phyloP scores from a whole-genome alignment of 805 yeast genomes.

The Torulaspora franciscae region DNA sequence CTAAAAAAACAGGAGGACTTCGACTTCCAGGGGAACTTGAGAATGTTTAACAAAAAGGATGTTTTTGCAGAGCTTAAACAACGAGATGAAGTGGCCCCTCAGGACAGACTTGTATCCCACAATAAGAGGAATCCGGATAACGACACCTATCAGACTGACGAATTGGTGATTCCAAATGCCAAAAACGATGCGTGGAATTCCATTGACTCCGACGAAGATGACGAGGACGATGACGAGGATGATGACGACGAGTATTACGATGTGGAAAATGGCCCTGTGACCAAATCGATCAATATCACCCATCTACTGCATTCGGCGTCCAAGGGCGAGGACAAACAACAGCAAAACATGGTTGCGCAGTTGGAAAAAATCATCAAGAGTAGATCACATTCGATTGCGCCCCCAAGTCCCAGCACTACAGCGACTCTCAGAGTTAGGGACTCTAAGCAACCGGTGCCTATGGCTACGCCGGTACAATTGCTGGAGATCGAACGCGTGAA shows the following conservation, averaged over 20 bases:
- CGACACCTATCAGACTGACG: constrained; percentile 58
- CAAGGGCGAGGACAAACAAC: constrained; percentile 11
- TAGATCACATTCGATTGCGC: constrained; percentile 16
- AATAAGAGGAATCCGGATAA: constrained; percentile 47
- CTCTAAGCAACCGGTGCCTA: constrained; percentile 40
- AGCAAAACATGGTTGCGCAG: constrained; percentile 14
- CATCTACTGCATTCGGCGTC: constrained; percentile 32
- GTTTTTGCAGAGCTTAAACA: constrained; percentile 74
- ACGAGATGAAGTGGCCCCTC: constrained; percentile 55
- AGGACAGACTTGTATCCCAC: constrained; percentile 66
- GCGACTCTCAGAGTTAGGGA: constrained; percentile 16
- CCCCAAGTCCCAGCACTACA: constrained; percentile 7
- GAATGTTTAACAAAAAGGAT: constrained; percentile 72
- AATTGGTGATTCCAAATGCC: constrained; percentile 58
- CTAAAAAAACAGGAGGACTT: constrained; percentile 58
- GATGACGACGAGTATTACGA: constrained; percentile 23
- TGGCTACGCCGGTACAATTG: constrained; percentile 74
- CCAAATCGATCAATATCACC: constrained; percentile 36
- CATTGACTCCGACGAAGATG: constrained; percentile 20
- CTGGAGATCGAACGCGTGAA: constrained; percentile 66
- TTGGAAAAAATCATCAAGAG: constrained; percentile 26
- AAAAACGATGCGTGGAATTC: constrained; percentile 53
- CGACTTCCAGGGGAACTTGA: constrained; percentile 78
- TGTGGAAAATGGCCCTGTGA: constrained; percentile 27
- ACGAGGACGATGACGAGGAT: constrained; percentile 17